Base-by-base conservation (phyloP, 1,284 basidiomycete genomes). In the Cutaneotrichosporon spelunceum region DNA sequence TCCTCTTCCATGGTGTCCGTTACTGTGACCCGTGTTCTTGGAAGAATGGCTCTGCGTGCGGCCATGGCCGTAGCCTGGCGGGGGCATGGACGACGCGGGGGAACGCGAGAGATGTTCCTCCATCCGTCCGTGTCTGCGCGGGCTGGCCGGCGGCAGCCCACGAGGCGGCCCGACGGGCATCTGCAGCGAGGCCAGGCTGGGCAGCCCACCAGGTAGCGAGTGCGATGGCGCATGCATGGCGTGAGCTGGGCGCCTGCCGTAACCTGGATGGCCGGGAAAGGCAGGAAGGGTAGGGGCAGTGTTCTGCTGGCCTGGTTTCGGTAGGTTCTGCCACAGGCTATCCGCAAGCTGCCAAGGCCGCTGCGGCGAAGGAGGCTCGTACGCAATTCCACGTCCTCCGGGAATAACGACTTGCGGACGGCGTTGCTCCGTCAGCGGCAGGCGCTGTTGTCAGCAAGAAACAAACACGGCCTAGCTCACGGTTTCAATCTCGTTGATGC, bases 271-370 rank as follows among this genome's bases (percentile, higher is more conserved):
- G 36, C 44, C 49, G 48, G 24, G 23, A 6, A 33, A 26, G 14
- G 48, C 19, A 26, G 29, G 56, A 36, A 16, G 45, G 30, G 44
- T 27, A 19, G 45, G 14, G 4, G 42, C 42, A 19, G 45, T 33
- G 16, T 50, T 26, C 21, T 56, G 48, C 6, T 39, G 36, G 36
- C 71, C 71, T 5, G 74, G 74, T 27, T 72, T 73, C 4, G 76
- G 76, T n/a, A 77, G 63, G 13, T 74, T 73, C 59, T 78, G 75
- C 73, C 75, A 76, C 26, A 77, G 64, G 2, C 75, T 72, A 48
- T 76, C 75, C 57, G 73, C 73, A 2, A 78, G 67, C 59, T 74
- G 73, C 75, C 76, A 76, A 21, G 76, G 75, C 3, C 76, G 69
- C 11, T 70, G 70, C 3, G 74, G 75, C 3, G 76, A 78, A 14